phyloP scores from a whole-genome alignment of 2,329 filamentous ascomycete species.

The Delphinella strobiligena region DNA sequence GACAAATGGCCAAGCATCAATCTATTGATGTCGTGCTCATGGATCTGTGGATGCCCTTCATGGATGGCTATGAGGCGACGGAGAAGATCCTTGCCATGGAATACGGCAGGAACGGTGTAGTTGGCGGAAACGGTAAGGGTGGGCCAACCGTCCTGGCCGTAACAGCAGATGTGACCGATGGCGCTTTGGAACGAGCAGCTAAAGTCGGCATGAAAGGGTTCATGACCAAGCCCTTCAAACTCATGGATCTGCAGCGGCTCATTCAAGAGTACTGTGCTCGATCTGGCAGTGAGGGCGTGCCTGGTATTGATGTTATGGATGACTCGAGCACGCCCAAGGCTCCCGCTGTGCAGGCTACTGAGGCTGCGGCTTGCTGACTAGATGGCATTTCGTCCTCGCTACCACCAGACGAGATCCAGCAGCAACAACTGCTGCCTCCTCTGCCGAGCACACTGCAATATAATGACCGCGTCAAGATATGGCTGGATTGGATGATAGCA shows the following conservation, averaged over 20 bases:
- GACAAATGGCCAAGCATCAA: slow-evolving; percentile 36
- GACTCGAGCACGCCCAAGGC: neutral
- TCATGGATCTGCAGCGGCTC: slow-evolving; percentile 48
- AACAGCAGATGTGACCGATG: slow-evolving; percentile 55
- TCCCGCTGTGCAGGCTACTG: neutral
- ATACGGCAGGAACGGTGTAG: slow-evolving; percentile 8
- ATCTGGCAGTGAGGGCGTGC: slow-evolving; percentile 3
- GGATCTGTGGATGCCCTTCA: slow-evolving; percentile 67
- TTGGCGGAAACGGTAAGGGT: slow-evolving; percentile 9
- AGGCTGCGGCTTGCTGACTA: neutral
- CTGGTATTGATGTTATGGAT: neutral
- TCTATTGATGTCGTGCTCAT: slow-evolving; percentile 54
- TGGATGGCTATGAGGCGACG: slow-evolving; percentile 61
- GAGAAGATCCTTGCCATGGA: slow-evolving; percentile 46
- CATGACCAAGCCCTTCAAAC: slow-evolving; percentile 56
- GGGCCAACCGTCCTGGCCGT: slow-evolving; percentile 46
- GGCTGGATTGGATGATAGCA: neutral
- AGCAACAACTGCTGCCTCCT: too few relatives aligned
- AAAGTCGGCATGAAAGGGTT: slow-evolving; percentile 56
- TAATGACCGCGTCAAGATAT: neutral
- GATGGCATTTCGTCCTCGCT: too few relatives aligned
- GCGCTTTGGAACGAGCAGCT: slow-evolving; percentile 47
- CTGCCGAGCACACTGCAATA: too few relatives aligned
- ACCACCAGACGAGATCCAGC: too few relatives aligned
- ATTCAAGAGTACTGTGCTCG: slow-evolving; percentile 38